Evolutionary conservation across 441 rosid species (phyloP).

Genomic region (Capsella rubella): DNA sequence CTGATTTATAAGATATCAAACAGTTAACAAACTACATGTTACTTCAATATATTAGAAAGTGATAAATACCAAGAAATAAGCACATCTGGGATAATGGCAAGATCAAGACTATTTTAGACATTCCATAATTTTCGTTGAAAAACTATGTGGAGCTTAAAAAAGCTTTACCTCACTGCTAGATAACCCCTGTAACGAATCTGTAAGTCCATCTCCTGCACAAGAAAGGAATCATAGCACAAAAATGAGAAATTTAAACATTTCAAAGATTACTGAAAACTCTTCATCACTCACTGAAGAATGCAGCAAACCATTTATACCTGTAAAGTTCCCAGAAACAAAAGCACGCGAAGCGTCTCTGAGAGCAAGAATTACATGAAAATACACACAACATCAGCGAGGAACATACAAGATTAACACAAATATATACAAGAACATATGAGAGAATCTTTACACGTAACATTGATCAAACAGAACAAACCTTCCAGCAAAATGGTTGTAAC

Average conservation of each 20-base stretch:
- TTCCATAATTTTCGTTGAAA: conserved; percentile 2
- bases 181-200: conserved; percentile 72
- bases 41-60: neutral
- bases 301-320: conserved; percentile 56
- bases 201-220: conserved; percentile 84
- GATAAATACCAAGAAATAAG: conserved; percentile 5
- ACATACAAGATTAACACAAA: conserved; percentile 9
- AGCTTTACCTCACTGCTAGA: conserved; percentile 77
- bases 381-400: conserved; percentile 36
- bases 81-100: conserved; percentile 13
- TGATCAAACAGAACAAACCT: conserved; percentile 56
- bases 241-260: conserved; percentile 17
- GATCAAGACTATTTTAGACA: neutral
- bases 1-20: neutral
- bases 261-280: neutral
- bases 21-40: neutral
- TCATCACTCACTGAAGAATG: neutral
- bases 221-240: conserved; percentile 34
- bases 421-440: conserved; percentile 11
- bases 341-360: conserved; percentile 92
- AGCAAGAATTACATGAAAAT: conserved; percentile 33
- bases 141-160: neutral
- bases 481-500: conserved; percentile 93
- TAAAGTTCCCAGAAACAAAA: conserved; percentile 89
- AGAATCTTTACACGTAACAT: conserved; percentile 13